phyloP scores from a whole-genome alignment of 345 rosid species.

The Moricandia arvensis region DNA sequence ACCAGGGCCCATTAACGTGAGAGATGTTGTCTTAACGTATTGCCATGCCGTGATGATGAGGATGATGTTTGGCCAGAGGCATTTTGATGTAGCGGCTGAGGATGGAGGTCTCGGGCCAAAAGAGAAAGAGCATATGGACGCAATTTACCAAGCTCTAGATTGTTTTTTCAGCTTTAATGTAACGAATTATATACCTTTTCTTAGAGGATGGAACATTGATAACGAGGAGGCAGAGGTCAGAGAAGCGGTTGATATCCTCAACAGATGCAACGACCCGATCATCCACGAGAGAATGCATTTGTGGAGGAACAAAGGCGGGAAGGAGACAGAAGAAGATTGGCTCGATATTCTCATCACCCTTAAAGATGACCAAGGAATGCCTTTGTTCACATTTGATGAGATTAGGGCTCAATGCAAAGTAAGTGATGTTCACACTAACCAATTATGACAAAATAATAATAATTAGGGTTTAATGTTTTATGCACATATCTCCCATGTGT shows the following conservation, averaged over 20 bases:
- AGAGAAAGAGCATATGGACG: too few species aligned
- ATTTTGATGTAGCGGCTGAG: too few species aligned
- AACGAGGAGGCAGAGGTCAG: background rate
- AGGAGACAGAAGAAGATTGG: background rate
- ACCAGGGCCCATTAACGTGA: too few species aligned
- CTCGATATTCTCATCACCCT: background rate
- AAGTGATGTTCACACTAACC: background rate
- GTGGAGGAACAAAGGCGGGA: background rate
- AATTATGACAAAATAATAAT: background rate
- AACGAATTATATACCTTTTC: too few species aligned
- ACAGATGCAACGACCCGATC: background rate
- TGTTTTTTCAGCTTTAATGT: too few species aligned
- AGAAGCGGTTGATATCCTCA: background rate
- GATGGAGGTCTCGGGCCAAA: too few species aligned
- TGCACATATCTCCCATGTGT: slow-evolving; percentile 6
- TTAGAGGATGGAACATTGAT: background rate
- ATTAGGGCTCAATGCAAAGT: background rate
- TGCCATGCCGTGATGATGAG: too few species aligned
- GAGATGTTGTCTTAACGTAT: too few species aligned
- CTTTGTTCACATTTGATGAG: background rate
- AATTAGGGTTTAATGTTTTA: background rate
- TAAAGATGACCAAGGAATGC: background rate
- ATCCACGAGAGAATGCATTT: background rate
- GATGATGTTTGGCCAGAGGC: too few species aligned
- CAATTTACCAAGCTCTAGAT: too few species aligned